Conservation (phyloP, 164 flowering plant genomes). For the Paratinospora sagittata region DNA sequence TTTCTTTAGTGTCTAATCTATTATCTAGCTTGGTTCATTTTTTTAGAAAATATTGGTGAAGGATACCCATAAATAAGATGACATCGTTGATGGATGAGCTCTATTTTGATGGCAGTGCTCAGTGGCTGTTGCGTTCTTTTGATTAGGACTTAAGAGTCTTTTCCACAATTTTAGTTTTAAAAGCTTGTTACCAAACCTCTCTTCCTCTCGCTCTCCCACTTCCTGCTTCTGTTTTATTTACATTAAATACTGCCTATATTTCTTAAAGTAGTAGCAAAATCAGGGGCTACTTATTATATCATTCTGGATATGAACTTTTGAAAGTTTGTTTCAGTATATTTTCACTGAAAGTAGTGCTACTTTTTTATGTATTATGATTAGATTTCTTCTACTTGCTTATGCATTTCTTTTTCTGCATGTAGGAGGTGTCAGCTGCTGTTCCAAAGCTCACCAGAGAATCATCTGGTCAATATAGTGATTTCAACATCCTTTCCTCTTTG, state of each 20-base stretch:
- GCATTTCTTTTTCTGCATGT: constrained; percentile 13
- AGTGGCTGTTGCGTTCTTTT: too few relatives aligned
- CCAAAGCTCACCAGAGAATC: constrained; percentile 75
- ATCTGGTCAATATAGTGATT: constrained; percentile 89
- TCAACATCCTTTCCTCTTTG: constrained; percentile 86
- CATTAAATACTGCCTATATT: too few relatives aligned
- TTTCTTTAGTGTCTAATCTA: neutral
- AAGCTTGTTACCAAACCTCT: too few relatives aligned
- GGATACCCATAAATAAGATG: neutral
- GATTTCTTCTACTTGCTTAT: constrained; percentile 5
- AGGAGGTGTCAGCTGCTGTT: constrained; percentile 79
- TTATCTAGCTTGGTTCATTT: neutral
- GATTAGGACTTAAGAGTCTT: too few relatives aligned
- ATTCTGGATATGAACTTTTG: too few relatives aligned
- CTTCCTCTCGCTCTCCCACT: too few relatives aligned
- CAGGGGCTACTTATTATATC: too few relatives aligned
- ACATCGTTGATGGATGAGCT: neutral
- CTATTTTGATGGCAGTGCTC: neutral
- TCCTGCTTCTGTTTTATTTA: too few relatives aligned
- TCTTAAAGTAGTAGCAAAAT: too few relatives aligned
- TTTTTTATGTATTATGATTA: neutral
- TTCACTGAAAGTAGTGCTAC: neutral
- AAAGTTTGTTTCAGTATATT: too few relatives aligned
- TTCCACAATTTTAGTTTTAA: too few relatives aligned
- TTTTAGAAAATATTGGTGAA: neutral